Evolutionary conservation across 345 rosid genomes (phyloP).

Genomic region (Barbarea vulgaris): DNA sequence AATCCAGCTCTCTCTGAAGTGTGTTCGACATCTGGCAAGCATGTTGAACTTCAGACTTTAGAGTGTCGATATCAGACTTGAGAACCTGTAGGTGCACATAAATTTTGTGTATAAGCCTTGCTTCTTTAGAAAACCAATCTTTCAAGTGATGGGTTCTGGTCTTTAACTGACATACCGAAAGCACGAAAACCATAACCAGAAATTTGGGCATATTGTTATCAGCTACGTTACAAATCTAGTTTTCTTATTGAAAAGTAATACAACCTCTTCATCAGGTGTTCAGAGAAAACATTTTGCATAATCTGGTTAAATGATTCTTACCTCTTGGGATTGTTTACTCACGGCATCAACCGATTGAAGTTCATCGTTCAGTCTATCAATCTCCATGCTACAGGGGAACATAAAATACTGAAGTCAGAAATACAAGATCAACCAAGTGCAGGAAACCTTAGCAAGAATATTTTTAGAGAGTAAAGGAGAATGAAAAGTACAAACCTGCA

Average conservation of each 20-base stretch:
- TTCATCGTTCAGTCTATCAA: conserved; percentile 58
- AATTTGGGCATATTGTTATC: neutral
- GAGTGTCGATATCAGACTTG: conserved; percentile 43
- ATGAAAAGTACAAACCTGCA: conserved; percentile 54
- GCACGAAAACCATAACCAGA: conserved; percentile 3
- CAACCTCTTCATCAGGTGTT: conserved; percentile 17
- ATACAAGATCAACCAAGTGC: conserved; percentile 1
- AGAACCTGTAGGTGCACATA: conserved; percentile 39
- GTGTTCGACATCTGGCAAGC: conserved; percentile 41
- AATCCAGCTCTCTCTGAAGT: conserved; percentile 47
- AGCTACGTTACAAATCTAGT: conserved; percentile 2
- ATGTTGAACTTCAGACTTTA: conserved; percentile 48
- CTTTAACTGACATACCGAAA: conserved; percentile 4
- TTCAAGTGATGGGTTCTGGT: conserved; percentile 9
- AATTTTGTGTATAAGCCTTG: neutral
- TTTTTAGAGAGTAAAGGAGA: neutral
- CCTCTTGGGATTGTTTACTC: conserved; percentile 53
- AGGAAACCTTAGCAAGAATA: neutral
- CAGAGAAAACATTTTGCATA: neutral
- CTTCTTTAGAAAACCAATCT: neutral
- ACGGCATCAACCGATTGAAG: conserved; percentile 42
- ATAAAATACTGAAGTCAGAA: conserved; percentile 10
- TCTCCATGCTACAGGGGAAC: conserved; percentile 50
- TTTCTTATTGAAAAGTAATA: neutral
- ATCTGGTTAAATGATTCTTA: conserved; percentile 41